Percentiles rank a stretch among this genome's conserved stretches.
phyloP scores from a whole-genome alignment of 1,284 basidiomycete genomes.

The Cystobasidiaceae sp. region DNA sequence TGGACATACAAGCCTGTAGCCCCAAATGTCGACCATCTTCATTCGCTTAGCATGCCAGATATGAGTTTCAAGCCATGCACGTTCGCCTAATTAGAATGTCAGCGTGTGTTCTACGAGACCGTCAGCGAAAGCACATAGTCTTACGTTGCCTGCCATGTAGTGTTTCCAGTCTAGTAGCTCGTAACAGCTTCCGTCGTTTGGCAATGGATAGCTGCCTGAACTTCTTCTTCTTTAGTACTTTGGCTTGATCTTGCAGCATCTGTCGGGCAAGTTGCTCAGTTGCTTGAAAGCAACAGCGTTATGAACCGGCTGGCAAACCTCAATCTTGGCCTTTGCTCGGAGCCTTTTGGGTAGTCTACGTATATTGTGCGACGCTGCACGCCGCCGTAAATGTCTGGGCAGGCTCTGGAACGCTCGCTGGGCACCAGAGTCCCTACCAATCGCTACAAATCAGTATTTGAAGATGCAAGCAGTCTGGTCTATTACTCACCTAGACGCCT shows the following conservation, averaged over 20 bases:
- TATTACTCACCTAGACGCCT: slow-evolving; percentile 59
- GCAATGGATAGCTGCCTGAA: slow-evolving; percentile 46
- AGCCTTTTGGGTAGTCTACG: slow-evolving; percentile 77
- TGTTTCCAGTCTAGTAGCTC: slow-evolving; percentile 28
- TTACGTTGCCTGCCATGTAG: slow-evolving; percentile 35
- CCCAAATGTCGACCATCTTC: slow-evolving; percentile 86
- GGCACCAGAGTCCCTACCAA: slow-evolving; percentile 54
- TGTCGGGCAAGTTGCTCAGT: slow-evolving; percentile 44
- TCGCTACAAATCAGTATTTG: neutral
- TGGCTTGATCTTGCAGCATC: slow-evolving; percentile 69
- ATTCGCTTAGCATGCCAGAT: slow-evolving; percentile 91
- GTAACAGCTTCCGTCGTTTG: slow-evolving; percentile 46
- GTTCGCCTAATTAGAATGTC: slow-evolving; percentile 49
- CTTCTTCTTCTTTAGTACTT: slow-evolving; percentile 51
- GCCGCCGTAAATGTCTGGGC: slow-evolving; percentile 76
- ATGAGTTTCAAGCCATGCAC: slow-evolving; percentile 87
- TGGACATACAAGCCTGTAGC: slow-evolving; percentile 64
- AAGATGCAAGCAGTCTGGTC: neutral
- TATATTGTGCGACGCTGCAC: slow-evolving; percentile 88
- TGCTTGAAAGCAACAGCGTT: neutral
- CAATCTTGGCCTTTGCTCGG: slow-evolving; percentile 68
- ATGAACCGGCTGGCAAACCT: slow-evolving; percentile 54
- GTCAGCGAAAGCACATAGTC: neutral
- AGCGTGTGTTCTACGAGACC: neutral
- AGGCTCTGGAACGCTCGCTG: slow-evolving; percentile 84